Evolutionary conservation across 2,329 filamentous ascomycete genomes (phyloP).

Genomic region (Ceratocystis diversiconidia): DNA sequence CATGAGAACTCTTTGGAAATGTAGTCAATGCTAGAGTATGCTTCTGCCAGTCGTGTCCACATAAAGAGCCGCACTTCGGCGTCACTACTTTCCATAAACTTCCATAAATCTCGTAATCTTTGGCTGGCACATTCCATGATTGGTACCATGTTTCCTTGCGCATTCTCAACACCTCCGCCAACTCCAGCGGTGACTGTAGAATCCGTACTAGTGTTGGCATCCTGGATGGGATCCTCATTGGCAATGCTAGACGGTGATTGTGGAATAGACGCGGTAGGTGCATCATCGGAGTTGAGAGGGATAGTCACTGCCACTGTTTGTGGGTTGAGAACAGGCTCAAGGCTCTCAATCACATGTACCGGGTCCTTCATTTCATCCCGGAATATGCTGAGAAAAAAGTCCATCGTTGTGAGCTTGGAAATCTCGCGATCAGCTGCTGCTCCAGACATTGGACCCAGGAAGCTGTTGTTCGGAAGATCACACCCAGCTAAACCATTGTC

Average conservation of each 20-base stretch:
- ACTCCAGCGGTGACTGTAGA: background rate
- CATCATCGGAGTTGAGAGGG: background rate
- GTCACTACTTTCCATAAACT: slow-evolving; percentile 68
- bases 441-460: slow-evolving; percentile 76
- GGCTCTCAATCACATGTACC: slow-evolving; percentile 70
- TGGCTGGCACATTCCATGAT: slow-evolving; percentile 40
- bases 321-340: slow-evolving; percentile 83
- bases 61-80: slow-evolving; percentile 73
- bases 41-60: slow-evolving; percentile 81
- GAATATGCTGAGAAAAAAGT: slow-evolving; percentile 87
- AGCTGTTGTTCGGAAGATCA: slow-evolving; percentile 64
- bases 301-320: slow-evolving; percentile 33
- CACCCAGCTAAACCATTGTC: slow-evolving; percentile 33
- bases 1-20: slow-evolving; percentile 80
- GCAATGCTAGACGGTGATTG: background rate
- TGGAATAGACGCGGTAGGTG: background rate
- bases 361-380: slow-evolving; percentile 70
- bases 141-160: slow-evolving; percentile 24
- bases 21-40: slow-evolving; percentile 75
- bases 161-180: slow-evolving; percentile 4
- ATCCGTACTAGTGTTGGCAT: background rate
- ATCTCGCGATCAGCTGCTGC: slow-evolving; percentile 81
- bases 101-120: slow-evolving; percentile 62
- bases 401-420: slow-evolving; percentile 84
- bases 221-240: background rate